Evolutionary conservation across 2,329 filamentous ascomycete genomes (phyloP).

Genomic region (Penicillium sp.): DNA sequence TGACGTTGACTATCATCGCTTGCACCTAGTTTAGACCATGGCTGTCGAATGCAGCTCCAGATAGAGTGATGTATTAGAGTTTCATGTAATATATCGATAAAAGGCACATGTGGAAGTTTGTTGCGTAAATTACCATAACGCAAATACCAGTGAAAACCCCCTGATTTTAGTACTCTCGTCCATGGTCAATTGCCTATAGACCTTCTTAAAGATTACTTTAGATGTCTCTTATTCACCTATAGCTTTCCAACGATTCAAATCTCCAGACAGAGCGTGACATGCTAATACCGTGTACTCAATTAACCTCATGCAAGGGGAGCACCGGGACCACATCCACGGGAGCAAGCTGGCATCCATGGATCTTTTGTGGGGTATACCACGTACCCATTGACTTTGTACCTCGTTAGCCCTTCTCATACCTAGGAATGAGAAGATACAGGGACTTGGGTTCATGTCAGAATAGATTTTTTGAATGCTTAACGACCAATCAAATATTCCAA

Average conservation of each 20-base stretch:
- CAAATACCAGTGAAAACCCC: neutral
- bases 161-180: neutral
- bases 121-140: neutral
- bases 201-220: neutral
- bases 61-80: neutral
- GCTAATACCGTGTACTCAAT: neutral
- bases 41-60: no score
- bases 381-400: neutral
- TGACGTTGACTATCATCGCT: no score
- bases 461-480: neutral
- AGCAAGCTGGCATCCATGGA: neutral
- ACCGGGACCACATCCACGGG: neutral
- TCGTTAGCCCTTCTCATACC: neutral
- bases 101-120: no score
- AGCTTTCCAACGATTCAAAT: no score
- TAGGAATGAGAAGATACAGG: neutral
- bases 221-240: no score
- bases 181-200: neutral
- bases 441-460: neutral
- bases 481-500: neutral
- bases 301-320: neutral
- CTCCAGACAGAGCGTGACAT: no score
- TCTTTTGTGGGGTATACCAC: neutral
- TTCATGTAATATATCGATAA: neutral
- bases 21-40: no score